phyloP scores from a whole-genome alignment of 257 asterid genomes.

The Scutellaria minor region DNA sequence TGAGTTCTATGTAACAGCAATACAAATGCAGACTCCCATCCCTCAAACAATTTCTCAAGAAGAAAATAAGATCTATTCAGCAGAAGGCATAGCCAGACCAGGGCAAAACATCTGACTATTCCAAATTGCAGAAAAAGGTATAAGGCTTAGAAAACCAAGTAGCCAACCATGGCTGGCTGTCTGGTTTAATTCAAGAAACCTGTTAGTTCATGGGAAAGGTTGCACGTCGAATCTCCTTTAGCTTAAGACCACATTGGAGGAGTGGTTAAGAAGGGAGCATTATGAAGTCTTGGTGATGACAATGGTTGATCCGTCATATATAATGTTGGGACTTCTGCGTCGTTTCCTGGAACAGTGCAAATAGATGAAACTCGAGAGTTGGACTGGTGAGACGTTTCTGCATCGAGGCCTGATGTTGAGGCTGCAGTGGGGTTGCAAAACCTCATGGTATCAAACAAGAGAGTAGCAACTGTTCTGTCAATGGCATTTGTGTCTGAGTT shows the following conservation, averaged over 20 bases:
- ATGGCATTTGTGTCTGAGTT: conserved; percentile 38
- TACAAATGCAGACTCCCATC: too few species aligned
- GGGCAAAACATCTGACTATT: neutral
- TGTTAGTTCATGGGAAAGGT: neutral
- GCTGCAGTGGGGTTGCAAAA: conserved; percentile 29
- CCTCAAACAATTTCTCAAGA: neutral
- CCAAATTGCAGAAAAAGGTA: neutral
- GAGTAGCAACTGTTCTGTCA: conserved; percentile 57
- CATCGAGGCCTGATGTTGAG: conserved; percentile 32
- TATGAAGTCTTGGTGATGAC: neutral
- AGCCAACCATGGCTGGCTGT: neutral
- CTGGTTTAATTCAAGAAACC: neutral
- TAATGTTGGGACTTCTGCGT: conserved; percentile 43
- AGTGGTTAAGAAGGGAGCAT: neutral
- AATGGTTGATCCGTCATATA: neutral
- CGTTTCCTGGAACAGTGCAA: conserved; percentile 25
- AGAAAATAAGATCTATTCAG: neutral
- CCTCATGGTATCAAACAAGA: conserved; percentile 43
- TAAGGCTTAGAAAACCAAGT: neutral
- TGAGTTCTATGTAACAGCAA: too few species aligned
- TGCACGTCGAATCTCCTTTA: neutral
- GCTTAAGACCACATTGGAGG: neutral
- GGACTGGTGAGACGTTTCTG: conserved; percentile 8
- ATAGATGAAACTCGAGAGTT: conserved; percentile 24
- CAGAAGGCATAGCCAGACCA: too few species aligned